These are phyloP conservation scores for Thermoascus crustaceus DNA, from an alignment of 2,329 filamentous ascomycete genomes.

Conservation along the genomic window DNA sequence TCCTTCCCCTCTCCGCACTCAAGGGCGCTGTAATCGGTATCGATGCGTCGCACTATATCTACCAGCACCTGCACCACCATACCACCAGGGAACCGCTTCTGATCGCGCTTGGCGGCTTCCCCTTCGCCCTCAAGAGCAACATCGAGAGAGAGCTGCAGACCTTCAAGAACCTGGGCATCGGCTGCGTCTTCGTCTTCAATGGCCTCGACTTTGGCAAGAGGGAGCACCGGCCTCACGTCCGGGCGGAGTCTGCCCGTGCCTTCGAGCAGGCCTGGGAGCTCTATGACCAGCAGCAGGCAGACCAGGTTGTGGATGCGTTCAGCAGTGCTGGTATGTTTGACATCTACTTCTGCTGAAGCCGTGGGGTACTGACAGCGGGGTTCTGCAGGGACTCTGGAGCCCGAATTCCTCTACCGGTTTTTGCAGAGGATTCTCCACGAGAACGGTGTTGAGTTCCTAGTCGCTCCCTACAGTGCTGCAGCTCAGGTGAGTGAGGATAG, in stretches of 20 bases:
- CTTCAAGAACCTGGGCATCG: constrained; percentile 62
- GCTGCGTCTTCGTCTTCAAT: constrained; percentile 86
- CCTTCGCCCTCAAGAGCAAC: constrained; percentile 65
- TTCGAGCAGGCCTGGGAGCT: constrained; percentile 77
- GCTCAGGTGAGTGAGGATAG: constrained; percentile 58
- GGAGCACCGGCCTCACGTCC: constrained; percentile 53
- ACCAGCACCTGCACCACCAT: constrained; percentile 62
- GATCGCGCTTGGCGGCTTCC: constrained; percentile 79
- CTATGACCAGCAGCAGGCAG: constrained; percentile 73
- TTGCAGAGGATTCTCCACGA: constrained; percentile 66
- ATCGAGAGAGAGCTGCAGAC: constrained; percentile 68
- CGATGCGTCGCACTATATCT: constrained; percentile 83
- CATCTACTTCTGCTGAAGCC: neutral
- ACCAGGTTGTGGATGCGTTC: constrained; percentile 77
- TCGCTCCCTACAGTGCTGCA: constrained; percentile 79
- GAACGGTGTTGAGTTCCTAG: constrained; percentile 64
- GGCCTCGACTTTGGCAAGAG: constrained; percentile 73
- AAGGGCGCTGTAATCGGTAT: constrained; percentile 70
- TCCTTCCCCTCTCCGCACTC: constrained; percentile 60
- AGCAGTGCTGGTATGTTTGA: constrained; percentile 64
- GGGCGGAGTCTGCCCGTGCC: constrained; percentile 56
- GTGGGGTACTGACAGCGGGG: constrained; percentile 19
- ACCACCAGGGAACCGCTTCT: constrained; percentile 78
- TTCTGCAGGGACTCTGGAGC: constrained; percentile 60
- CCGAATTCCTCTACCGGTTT: constrained; percentile 66